A percentile compares a stretch with the other conserved stretches of the same genome.
These are phyloP conservation scores for Ceratocystis cacaofunesta DNA, from an alignment of 2,329 filamentous ascomycete genomes.

Conservation along the genomic window DNA sequence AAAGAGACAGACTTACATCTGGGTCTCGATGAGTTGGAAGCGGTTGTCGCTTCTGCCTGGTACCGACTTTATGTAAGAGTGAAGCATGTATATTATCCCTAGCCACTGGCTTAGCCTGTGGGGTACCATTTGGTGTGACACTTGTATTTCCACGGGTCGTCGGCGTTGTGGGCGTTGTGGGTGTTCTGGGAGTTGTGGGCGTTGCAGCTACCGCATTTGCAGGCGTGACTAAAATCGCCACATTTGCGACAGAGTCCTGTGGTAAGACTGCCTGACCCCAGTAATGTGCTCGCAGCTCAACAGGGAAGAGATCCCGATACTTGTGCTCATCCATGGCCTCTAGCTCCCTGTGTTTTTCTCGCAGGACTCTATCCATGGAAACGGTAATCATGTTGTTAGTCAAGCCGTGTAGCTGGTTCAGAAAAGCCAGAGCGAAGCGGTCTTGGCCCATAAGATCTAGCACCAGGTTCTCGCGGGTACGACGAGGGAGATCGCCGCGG, in stretches of 20 bases:
- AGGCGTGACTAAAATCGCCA: background rate
- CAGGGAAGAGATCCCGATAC: background rate
- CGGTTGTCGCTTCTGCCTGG: background rate
- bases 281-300: background rate
- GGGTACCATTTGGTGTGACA: background rate
- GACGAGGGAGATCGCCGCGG: slow-evolving; percentile 12
- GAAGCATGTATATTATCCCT: background rate
- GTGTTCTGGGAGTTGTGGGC: background rate
- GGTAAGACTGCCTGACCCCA: background rate
- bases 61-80: background rate
- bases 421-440: slow-evolving; percentile 6
- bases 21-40: background rate
- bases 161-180: background rate
- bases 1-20: background rate
- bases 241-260: background rate
- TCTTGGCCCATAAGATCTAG: background rate
- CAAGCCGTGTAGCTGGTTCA: background rate
- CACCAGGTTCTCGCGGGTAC: slow-evolving; percentile 11
- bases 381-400: slow-evolving; percentile 5
- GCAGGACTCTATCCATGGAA: background rate
- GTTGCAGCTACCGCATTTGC: background rate
- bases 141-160: background rate
- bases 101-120: background rate
- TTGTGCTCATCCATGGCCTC: background rate
- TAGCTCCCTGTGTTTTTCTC: background rate